phyloP scores from a whole-genome alignment of 2,329 filamentous ascomycete species.

The Rosellinia necatrix region DNA sequence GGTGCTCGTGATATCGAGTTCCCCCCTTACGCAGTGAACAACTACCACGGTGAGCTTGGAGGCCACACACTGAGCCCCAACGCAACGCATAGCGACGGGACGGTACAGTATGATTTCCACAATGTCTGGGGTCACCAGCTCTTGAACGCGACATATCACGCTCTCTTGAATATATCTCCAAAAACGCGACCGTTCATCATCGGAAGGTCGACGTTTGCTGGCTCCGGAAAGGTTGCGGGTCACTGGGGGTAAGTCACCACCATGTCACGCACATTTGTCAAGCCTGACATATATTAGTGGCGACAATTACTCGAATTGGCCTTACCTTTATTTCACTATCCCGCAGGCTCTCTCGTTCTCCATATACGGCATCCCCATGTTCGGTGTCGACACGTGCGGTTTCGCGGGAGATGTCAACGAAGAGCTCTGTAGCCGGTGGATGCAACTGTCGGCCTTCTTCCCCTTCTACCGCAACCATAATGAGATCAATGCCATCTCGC shows the following conservation, averaged over 20 bases:
- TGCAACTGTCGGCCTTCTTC: conserved; percentile 75
- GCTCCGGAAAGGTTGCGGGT: conserved; percentile 74
- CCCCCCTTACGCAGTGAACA: conserved; percentile 77
- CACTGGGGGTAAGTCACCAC: conserved; percentile 65
- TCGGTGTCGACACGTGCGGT: conserved; percentile 71
- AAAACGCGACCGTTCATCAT: conserved; percentile 82
- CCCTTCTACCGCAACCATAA: conserved; percentile 83
- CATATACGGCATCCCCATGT: conserved; percentile 78
- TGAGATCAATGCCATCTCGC: conserved; percentile 59
- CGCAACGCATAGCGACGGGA: conserved; percentile 74
- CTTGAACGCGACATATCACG: conserved; percentile 76
- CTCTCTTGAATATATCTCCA: conserved; percentile 66
- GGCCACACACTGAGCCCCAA: conserved; percentile 77
- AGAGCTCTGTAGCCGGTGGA: conserved; percentile 76
- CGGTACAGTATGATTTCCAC: conserved; percentile 81
- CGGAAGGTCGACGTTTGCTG: conserved; percentile 79
- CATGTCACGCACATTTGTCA: too few relatives aligned
- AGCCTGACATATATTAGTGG: conserved; percentile 58
- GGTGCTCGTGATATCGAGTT: conserved; percentile 66
- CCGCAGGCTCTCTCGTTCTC: conserved; percentile 77
- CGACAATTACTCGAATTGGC: conserved; percentile 73
- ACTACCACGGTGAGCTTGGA: conserved; percentile 73
- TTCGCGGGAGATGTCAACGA: conserved; percentile 70
- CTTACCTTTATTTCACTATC: conserved; percentile 77
- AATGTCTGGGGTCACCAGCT: conserved; percentile 79